These are phyloP conservation scores for Dactylellina parvicollis DNA, from an alignment of 2,329 filamentous ascomycete species.

Conservation along the genomic window DNA sequence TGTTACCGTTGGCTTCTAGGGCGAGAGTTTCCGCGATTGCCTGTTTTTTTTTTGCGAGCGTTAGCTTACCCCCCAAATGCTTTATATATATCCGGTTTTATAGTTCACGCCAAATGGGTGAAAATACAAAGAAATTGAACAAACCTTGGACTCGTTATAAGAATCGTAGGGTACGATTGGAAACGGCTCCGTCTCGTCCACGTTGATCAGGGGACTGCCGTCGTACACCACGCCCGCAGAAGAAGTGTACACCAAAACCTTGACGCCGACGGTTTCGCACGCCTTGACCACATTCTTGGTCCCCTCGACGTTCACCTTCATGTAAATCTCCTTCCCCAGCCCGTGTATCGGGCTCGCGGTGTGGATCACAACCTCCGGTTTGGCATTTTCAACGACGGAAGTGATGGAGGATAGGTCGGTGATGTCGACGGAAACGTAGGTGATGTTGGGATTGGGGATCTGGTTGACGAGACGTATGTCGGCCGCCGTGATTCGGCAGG, in stretches of 20 bases:
- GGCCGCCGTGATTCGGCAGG: slow-evolving; percentile 72
- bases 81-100: neutral
- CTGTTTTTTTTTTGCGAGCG: no score
- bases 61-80: slow-evolving; percentile 52
- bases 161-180: slow-evolving; percentile 80
- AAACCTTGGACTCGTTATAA: slow-evolving; percentile 90
- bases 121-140: slow-evolving; percentile 4
- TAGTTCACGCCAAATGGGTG: no score
- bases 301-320: slow-evolving; percentile 87
- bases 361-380: slow-evolving; percentile 87
- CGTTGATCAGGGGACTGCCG: slow-evolving; percentile 82
- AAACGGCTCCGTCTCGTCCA: slow-evolving; percentile 82
- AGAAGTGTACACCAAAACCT: slow-evolving; percentile 88
- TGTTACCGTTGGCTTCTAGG: slow-evolving; percentile 76
- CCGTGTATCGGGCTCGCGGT: slow-evolving; percentile 77
- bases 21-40: slow-evolving; percentile 84
- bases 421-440: slow-evolving; percentile 81
- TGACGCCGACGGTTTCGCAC: slow-evolving; percentile 75
- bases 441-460: slow-evolving; percentile 72
- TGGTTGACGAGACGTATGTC: slow-evolving; percentile 74
- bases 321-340: slow-evolving; percentile 72
- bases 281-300: slow-evolving; percentile 81
- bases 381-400: slow-evolving; percentile 71
- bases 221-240: slow-evolving; percentile 88
- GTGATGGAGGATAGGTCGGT: slow-evolving; percentile 72